phyloP scores from a whole-genome alignment of 805 yeast species.

The Kluyveromyces wickerhamii region DNA sequence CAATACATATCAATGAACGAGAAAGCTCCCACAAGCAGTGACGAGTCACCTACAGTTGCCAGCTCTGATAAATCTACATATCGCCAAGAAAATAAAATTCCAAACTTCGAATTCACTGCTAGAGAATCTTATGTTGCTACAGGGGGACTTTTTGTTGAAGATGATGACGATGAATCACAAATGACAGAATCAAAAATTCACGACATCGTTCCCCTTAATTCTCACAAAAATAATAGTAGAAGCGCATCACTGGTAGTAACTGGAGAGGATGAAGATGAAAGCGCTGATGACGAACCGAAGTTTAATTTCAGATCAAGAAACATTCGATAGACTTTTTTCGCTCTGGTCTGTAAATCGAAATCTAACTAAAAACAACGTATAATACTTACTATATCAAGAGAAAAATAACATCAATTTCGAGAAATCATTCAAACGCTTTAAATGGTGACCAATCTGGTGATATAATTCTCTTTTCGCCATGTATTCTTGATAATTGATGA shows the following conservation, averaged over 20 bases:
- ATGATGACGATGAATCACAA: slow-evolving; percentile 1
- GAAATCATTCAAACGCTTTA: slow-evolving; percentile 6
- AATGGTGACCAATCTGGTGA: slow-evolving; percentile 22
- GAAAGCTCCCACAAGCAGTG: neutral
- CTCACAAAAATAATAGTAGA: slow-evolving; percentile 2
- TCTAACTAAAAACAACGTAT: no score
- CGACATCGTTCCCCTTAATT: slow-evolving; percentile 1
- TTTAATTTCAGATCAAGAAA: slow-evolving; percentile 28
- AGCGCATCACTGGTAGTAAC: neutral
- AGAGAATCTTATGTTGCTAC: neutral
- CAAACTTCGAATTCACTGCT: neutral
- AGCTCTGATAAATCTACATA: neutral
- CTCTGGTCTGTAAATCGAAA: no score
- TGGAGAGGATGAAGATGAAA: slow-evolving; percentile 12
- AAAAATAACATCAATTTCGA: neutral
- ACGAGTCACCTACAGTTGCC: no score
- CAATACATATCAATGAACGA: neutral
- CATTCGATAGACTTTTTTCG: neutral
- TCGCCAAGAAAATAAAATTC: neutral
- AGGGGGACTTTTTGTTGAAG: neutral
- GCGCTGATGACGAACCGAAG: slow-evolving; percentile 30
- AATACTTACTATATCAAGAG: neutral
- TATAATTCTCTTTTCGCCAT: slow-evolving; percentile 28
- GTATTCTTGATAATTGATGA: slow-evolving; percentile 18
- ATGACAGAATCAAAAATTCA: neutral